Conservation (phyloP, 768 basidiomycete genomes). For the Suillus tomentosus region DNA sequence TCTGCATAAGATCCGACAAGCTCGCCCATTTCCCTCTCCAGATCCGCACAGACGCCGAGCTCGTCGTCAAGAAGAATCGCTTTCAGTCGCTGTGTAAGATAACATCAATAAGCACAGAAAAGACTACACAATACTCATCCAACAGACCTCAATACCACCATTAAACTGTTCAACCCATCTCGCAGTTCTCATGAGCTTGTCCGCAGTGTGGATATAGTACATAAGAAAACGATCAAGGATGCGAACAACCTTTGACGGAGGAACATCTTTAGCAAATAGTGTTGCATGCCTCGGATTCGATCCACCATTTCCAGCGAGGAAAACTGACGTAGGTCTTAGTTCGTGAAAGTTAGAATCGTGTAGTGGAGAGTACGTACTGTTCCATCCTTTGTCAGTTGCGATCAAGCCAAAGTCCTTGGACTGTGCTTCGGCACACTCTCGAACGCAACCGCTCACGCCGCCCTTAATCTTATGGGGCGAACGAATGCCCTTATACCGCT, state of each 20-base stretch:
- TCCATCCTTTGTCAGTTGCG: slow-evolving; percentile 82
- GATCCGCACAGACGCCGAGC: slow-evolving; percentile 68
- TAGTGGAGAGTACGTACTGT: slow-evolving; percentile 36
- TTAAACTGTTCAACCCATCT: slow-evolving; percentile 74
- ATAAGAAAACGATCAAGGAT: slow-evolving; percentile 68
- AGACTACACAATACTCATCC: not conserved
- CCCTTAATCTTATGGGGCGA: slow-evolving; percentile 78
- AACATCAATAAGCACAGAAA: not conserved
- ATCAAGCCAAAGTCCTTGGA: slow-evolving; percentile 75
- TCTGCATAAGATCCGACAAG: slow-evolving; percentile 66
- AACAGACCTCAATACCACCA: slow-evolving; percentile 58
- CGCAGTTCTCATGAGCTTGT: slow-evolving; percentile 70
- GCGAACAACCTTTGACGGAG: slow-evolving; percentile 59
- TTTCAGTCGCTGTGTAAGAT: slow-evolving; percentile 48
- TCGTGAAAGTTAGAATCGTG: not conserved
- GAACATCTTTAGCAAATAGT: slow-evolving; percentile 67
- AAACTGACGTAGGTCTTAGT: slow-evolving; percentile 40
- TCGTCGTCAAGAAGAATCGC: slow-evolving; percentile 69
- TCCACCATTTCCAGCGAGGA: slow-evolving; percentile 74
- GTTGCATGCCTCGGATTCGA: slow-evolving; percentile 61
- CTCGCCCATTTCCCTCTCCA: slow-evolving; percentile 67
- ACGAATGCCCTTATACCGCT: slow-evolving; percentile 70
- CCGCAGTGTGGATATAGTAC: slow-evolving; percentile 74
- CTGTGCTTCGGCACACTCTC: slow-evolving; percentile 81
- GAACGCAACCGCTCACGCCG: slow-evolving; percentile 72